Percentiles rank a stretch among this genome's conserved stretches.
Conservation (phyloP, 106 monocot genomes). For the Dendrobium catenatum region DNA sequence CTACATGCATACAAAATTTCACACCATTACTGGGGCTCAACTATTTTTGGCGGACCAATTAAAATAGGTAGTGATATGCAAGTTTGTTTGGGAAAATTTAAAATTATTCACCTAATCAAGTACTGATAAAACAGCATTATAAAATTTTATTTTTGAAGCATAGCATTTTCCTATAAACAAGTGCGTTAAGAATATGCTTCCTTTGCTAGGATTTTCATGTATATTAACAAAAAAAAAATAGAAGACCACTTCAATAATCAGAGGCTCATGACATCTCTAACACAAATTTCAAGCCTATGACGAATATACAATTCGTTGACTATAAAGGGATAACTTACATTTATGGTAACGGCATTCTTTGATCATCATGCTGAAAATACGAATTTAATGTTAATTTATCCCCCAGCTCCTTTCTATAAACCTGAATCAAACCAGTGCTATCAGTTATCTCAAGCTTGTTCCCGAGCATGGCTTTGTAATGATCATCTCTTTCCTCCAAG, state of each 20-base stretch:
- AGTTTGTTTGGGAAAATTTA: no score
- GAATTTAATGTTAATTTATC: slow-evolving; percentile 33
- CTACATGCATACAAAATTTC: no score
- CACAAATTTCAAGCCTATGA: background rate
- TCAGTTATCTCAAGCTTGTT: slow-evolving; percentile 65
- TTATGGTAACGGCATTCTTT: background rate
- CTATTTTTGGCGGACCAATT: no score
- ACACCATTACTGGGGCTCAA: no score
- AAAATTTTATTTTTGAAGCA: no score
- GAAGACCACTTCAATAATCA: background rate
- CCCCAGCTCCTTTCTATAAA: slow-evolving; percentile 68
- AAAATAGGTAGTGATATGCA: no score
- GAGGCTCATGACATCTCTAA: background rate
- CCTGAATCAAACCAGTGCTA: slow-evolving; percentile 70
- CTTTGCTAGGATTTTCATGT: no score
- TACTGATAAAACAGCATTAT: no score
- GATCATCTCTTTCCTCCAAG: slow-evolving; percentile 57
- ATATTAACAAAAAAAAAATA: background rate
- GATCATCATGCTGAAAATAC: background rate
- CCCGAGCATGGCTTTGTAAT: slow-evolving; percentile 46
- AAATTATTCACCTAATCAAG: no score
- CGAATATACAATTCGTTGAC: background rate
- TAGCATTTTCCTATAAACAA: no score
- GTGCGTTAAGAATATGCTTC: no score
- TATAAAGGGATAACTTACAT: background rate